phyloP scores from a whole-genome alignment of 805 yeast genomes.

The Cyberlindnera saturnus region DNA sequence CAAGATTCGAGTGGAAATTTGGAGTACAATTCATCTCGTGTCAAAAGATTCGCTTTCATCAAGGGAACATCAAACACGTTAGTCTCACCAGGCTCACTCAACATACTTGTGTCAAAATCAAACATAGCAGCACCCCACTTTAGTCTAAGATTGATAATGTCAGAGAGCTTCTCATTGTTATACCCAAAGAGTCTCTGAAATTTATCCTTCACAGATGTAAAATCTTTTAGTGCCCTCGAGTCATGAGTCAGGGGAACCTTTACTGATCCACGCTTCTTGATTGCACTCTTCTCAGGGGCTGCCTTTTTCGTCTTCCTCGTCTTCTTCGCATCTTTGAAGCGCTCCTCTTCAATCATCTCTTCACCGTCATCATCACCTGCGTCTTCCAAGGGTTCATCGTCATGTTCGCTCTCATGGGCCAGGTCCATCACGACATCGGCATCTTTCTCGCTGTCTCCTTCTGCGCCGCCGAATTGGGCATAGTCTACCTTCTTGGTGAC shows the following conservation, averaged over 20 bases:
- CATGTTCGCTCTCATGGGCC: conserved; percentile 4
- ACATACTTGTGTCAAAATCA: conserved; percentile 30
- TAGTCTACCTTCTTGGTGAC: conserved; percentile 7
- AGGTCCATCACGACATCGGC: conserved; percentile 4
- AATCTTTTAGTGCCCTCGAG: conserved; percentile 21
- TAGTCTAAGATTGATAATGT: conserved; percentile 38
- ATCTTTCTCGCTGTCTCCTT: conserved; percentile 6
- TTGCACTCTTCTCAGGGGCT: neutral
- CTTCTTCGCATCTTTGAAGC: neutral
- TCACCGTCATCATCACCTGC: conserved; percentile 5
- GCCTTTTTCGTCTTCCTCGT: conserved; percentile 1
- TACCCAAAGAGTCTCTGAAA: conserved; percentile 43
- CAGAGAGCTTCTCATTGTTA: conserved; percentile 36
- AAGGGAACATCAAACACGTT: conserved; percentile 4
- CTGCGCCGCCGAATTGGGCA: conserved; percentile 4
- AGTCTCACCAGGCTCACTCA: conserved; percentile 18
- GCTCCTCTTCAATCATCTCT: neutral
- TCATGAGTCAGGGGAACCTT: conserved; percentile 15
- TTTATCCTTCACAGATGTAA: conserved; percentile 37
- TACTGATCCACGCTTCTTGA: neutral
- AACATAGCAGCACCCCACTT: conserved; percentile 46
- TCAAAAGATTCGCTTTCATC: conserved; percentile 14
- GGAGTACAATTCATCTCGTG: conserved; percentile 18
- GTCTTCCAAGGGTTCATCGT: neutral
- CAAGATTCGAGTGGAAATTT: conserved; percentile 19